Evolutionary conservation across 306 rosid genomes (phyloP).

Genomic region (Cajanus cajan): DNA sequence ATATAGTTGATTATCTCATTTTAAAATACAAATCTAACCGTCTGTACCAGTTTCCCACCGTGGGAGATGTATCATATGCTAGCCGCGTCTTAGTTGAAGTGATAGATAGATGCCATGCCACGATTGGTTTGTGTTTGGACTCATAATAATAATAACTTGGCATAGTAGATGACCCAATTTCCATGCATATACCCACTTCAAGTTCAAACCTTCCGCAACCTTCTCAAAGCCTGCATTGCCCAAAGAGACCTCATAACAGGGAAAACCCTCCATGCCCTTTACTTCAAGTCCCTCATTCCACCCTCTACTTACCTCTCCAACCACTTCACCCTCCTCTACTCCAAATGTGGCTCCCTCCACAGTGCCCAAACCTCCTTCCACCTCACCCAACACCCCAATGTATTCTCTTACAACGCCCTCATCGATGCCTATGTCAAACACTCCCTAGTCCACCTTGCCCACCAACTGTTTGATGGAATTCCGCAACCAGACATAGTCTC

Average conservation of each 20-base stretch:
- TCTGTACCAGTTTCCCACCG: too few species aligned
- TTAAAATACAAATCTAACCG: too few species aligned
- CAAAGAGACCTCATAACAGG: slow-evolving; percentile 41
- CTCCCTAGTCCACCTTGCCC: slow-evolving; percentile 34
- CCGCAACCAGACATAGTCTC: slow-evolving; percentile 48
- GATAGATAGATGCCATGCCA: not conserved
- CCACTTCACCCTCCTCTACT: slow-evolving; percentile 44
- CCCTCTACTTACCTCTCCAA: slow-evolving; percentile 44
- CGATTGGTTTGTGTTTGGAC: not conserved
- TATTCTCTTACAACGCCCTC: slow-evolving; percentile 72
- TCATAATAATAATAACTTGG: not conserved
- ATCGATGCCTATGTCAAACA: slow-evolving; percentile 43
- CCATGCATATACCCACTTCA: slow-evolving; percentile 22
- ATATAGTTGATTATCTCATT: too few species aligned
- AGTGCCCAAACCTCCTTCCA: slow-evolving; percentile 26
- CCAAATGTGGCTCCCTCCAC: slow-evolving; percentile 45
- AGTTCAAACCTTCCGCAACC: slow-evolving; percentile 43
- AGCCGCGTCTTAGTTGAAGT: too few species aligned
- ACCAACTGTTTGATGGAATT: slow-evolving; percentile 41
- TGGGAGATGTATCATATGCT: too few species aligned
- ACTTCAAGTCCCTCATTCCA: slow-evolving; percentile 49
- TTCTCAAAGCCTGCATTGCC: slow-evolving; percentile 43
- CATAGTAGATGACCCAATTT: not conserved
- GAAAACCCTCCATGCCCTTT: slow-evolving; percentile 45
- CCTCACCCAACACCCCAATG: slow-evolving; percentile 37